Base-by-base conservation (phyloP, 495 filamentous ascomycete species). In the Penicillium tannophilum region DNA sequence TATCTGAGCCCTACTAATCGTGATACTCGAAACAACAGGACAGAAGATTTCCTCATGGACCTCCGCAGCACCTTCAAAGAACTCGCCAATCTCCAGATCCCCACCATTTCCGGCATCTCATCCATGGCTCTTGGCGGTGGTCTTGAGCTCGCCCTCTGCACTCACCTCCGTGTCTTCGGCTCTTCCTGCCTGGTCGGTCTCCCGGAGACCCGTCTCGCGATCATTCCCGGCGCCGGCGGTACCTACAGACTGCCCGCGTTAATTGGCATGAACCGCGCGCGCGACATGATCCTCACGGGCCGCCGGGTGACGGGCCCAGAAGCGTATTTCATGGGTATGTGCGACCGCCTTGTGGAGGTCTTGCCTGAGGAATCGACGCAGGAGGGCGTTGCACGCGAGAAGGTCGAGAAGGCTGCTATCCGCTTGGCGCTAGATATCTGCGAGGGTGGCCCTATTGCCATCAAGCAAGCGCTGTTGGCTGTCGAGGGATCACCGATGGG, bases 171-270 rank as follows among this genome's bases (percentile, higher is more conserved):
- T 55, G 86, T 98, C 54, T 85, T 97, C 62, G 80, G 84, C 36
- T 87, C 88, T 12, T 84, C 81, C 43, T 87, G 89, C 23, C 75
- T 79, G 46, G 85, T 98, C 55, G 93, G 84, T 1, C 82, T 98
- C 3, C 94, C 94, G 2, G 94, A 98, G 66, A 97, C 94, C 0
- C 77, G 91, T 0, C 82, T 98, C 1, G 94, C 88, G 23, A 98
- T 98, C 65, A 88, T 98, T 57, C 94, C 94, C 6, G 94, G 94
- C 44, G 95, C 94, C 0, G 94, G 94, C 6, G 94, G 94, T 17
- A 97, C 92, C 0, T 92, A 90, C 69, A 86, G 94, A 5, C 82
- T 98, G 0, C 91, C 90, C 0, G 73, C 72, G 0, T 65, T 98
- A 16, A 86, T 98, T 53, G 95, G 94, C 5, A 69, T 84, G 5